Evolutionary conservation across 139 green algal species (phyloP).

Genomic region (Picochlorum costavermella): DNA sequence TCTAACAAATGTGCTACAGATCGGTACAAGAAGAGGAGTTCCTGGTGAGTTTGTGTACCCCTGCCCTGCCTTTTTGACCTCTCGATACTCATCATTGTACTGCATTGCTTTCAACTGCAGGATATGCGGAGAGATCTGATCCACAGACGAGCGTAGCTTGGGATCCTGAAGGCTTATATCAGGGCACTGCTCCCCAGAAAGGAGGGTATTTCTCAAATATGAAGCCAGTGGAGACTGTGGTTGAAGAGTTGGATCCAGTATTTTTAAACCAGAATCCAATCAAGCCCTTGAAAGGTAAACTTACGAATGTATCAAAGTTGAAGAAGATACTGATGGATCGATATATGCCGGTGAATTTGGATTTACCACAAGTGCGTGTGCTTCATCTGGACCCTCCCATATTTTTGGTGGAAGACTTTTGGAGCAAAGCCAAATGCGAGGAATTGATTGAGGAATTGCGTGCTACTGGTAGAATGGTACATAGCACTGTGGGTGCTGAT

Average conservation of each 20-base stretch:
- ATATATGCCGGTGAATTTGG: slow-evolving; percentile 44
- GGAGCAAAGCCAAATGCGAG: slow-evolving; percentile 33
- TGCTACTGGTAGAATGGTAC: slow-evolving; percentile 1
- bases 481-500: slow-evolving; percentile 2
- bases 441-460: slow-evolving; percentile 4
- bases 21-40: too few species aligned
- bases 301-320: background rate
- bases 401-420: slow-evolving; percentile 41
- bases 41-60: too few species aligned
- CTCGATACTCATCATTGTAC: too few species aligned
- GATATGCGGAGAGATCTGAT: background rate
- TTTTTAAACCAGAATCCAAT: background rate
- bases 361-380: slow-evolving; percentile 37
- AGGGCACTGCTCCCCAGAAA: background rate
- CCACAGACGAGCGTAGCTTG: slow-evolving; percentile 7
- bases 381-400: slow-evolving; percentile 54
- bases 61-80: too few species aligned
- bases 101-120: background rate
- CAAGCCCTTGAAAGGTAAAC: background rate
- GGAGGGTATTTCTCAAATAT: background rate
- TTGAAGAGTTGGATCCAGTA: background rate
- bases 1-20: too few species aligned
- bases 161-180: slow-evolving; percentile 34
- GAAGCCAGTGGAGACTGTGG: background rate
- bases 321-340: slow-evolving; percentile 9